Base-by-base conservation (phyloP, 2,329 filamentous ascomycete species). In the Metarhizium humberi region DNA sequence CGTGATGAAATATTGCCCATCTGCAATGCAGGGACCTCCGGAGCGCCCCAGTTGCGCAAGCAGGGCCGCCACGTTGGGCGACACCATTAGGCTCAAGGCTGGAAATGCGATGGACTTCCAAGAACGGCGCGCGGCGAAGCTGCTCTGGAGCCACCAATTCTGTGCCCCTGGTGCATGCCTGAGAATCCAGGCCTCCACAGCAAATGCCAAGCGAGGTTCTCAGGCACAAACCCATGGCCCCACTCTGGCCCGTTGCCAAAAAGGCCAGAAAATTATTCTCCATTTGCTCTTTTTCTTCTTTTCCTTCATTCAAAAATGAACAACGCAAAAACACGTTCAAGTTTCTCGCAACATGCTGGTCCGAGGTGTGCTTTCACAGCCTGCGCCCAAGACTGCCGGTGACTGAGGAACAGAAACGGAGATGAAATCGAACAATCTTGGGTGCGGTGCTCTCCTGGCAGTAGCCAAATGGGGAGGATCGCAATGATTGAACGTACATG, bases 401-500 rank as follows among this genome's bases (percentile, higher is more conserved):
- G 66, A 68, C 66, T 64, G 70, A 71, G 75, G 69, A 72, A 70
- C 69, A 71, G 64, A 76, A 73, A 79, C 74, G 77, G 71, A 79
- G 77, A 79, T 67, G 59, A 75, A 77, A 74, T 64, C 75, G 77
- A 73, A 74, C 76, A 78, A 78, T 79, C 77, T 79, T 79, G 77
- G 77, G 77, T 79, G 77, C 77, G 77, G 75, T 79, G 77, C 73
- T 78, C 72, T 71, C 70, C 75, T 71, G 66, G 69, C 66, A 63
- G 65, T 57, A 66, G 70, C 66, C 66, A 57, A 54, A 69, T 79
- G 77, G 71, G 75, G 70, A 76, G 77, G 77, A 79, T 74, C 77
- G 77, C 77, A 79, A 79, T 79, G 77, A 79, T 79, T 79, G 77
- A 78, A 64, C 77, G 76, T 73, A 79, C 77, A 79, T 78, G 53